Conservation (phyloP, 345 rosid genomes). For the Hirschfeldia incana region DNA sequence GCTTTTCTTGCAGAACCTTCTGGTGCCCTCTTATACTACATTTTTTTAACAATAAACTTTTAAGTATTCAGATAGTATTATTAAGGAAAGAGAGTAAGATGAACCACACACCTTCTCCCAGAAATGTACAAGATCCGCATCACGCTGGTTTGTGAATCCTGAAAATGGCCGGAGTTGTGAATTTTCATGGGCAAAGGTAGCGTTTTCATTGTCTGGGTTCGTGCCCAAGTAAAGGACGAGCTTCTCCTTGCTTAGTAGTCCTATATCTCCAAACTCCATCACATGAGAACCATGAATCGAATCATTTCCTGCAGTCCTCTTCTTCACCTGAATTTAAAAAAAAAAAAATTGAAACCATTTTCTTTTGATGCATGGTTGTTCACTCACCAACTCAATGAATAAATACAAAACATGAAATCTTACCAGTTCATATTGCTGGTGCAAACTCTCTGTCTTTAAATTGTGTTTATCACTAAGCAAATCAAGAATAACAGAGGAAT, state of each 20-base stretch:
- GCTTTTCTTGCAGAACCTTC: conserved; percentile 75
- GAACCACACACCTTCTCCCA: conserved; percentile 71
- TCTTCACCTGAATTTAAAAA: conserved; percentile 61
- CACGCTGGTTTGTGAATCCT: conserved; percentile 87
- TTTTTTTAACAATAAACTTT: not conserved
- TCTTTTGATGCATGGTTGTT: not conserved
- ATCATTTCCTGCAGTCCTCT: conserved; percentile 55
- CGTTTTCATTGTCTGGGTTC: conserved; percentile 87
- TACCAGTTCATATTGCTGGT: conserved; percentile 91
- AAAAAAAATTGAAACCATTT: not conserved
- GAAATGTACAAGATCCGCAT: conserved; percentile 90
- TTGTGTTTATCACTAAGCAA: conserved; percentile 81
- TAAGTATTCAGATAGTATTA: not conserved
- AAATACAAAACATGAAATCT: conserved; percentile 16
- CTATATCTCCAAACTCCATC: conserved; percentile 83
- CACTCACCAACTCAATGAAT: not conserved
- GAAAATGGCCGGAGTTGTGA: conserved; percentile 45
- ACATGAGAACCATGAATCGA: conserved; percentile 77
- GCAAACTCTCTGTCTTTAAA: conserved; percentile 70
- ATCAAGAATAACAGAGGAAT: not conserved
- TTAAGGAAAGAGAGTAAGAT: not conserved
- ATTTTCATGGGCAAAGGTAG: conserved; percentile 62
- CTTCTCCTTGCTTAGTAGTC: conserved; percentile 51
- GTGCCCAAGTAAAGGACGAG: conserved; percentile 78
- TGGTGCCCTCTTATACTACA: conserved; percentile 84